These are phyloP conservation scores for Coemansia sp. DNA, from an alignment of 192 early-diverging fungal genomes.

Conservation along the genomic window DNA sequence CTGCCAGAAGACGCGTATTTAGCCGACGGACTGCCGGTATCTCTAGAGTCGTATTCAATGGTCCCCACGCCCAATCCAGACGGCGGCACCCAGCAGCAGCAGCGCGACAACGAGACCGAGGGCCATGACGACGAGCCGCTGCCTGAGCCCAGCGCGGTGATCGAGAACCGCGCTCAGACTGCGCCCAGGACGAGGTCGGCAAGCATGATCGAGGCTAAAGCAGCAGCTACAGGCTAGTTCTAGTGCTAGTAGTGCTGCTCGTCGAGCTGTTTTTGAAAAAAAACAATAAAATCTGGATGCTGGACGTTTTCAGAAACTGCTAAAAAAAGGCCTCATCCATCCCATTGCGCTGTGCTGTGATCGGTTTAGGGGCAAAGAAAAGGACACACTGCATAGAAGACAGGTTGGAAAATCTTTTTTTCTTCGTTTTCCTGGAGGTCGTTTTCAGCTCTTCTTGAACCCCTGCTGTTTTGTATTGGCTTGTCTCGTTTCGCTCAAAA, in stretches of 20 bases:
- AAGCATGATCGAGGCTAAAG: background rate
- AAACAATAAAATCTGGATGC: background rate
- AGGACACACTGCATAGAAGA: background rate
- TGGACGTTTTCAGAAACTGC: background rate
- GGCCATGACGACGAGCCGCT: constrained; percentile 8
- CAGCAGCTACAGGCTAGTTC: background rate
- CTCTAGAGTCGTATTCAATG: constrained; percentile 25
- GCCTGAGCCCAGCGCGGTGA: constrained; percentile 5
- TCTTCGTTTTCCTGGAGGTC: background rate
- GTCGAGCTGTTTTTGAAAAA: background rate
- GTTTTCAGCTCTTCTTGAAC: too few species aligned
- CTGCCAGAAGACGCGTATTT: background rate
- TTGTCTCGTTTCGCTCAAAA: too few species aligned
- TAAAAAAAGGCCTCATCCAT: background rate
- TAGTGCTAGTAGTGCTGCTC: too few species aligned
- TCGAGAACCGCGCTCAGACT: background rate
- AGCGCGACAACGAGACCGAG: background rate
- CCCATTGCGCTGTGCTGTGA: background rate
- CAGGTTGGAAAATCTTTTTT: background rate
- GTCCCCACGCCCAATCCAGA: constrained; percentile 12
- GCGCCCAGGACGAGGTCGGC: background rate
- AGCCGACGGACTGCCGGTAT: constrained; percentile 9
- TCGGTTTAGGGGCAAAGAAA: background rate
- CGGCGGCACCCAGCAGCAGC: too few species aligned
- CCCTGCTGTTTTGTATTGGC: too few species aligned